Evolutionary conservation across 306 rosid species (phyloP).

Genomic region (Quercus ilex): DNA sequence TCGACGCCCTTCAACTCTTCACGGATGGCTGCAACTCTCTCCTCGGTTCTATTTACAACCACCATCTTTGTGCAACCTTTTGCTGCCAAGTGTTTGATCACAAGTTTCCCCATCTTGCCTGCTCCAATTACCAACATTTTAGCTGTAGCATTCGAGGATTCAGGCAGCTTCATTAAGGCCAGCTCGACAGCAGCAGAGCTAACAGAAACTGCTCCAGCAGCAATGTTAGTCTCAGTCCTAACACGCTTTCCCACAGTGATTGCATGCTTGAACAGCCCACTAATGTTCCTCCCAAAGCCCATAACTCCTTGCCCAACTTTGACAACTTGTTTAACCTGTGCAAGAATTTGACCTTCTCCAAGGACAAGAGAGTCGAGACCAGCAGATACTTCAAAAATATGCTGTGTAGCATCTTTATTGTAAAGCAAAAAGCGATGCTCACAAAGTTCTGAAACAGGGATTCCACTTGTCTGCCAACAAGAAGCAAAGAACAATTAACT

Average conservation of each 20-base stretch:
- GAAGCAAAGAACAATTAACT: constrained; percentile 2
- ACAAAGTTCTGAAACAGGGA: constrained; percentile 82
- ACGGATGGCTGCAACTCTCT: constrained; percentile 70
- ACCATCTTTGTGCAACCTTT: constrained; percentile 89
- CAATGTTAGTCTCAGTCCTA: constrained; percentile 92
- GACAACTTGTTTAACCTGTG: constrained; percentile 98
- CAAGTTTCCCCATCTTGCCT: constrained; percentile 99
- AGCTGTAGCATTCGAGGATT: constrained; percentile 54
- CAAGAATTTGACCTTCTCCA: constrained; percentile 99
- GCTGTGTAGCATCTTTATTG: constrained; percentile 89
- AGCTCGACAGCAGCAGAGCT: constrained; percentile 98
- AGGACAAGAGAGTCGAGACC: constrained; percentile 97
- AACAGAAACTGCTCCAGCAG: constrained; percentile 98
- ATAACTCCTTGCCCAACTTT: constrained; percentile 94
- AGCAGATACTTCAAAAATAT: constrained; percentile 89
- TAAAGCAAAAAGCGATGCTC: constrained; percentile 79
- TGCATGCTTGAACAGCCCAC: constrained; percentile 97
- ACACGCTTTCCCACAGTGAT: constrained; percentile 97
- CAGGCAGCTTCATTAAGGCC: constrained; percentile 89
- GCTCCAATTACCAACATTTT: constrained; percentile 90
- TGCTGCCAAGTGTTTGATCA: constrained; percentile 89
- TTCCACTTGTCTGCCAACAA: constrained; percentile 77
- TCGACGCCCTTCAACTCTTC: constrained; percentile 73
- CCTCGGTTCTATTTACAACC: constrained; percentile 87
- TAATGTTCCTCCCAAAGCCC: constrained; percentile 93